Conservation (phyloP, 2,329 filamentous ascomycete species). For the Fusarium sacchari region DNA sequence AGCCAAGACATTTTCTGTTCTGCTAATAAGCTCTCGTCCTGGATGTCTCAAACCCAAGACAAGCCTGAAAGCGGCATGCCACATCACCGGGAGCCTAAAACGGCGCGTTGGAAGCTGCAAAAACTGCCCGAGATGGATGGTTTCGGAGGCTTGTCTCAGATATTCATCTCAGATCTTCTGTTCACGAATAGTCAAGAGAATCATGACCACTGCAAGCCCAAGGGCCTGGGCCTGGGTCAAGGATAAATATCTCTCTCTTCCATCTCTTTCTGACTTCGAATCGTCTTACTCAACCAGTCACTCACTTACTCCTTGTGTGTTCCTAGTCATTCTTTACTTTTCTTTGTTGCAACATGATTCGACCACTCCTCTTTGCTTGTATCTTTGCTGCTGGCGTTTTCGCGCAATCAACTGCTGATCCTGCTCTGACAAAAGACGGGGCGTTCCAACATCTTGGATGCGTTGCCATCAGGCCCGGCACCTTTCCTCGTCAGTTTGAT, state of each 20-base stretch:
- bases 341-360: conserved; percentile 20
- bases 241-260: conserved; percentile 15
- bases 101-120: not conserved
- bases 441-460: conserved; percentile 26
- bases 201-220: not conserved
- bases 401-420: conserved; percentile 26
- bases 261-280: not conserved
- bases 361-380: conserved; percentile 10
- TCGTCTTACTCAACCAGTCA: not conserved
- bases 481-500: conserved; percentile 26
- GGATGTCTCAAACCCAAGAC: conserved; percentile 3
- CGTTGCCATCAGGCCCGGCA: conserved; percentile 23
- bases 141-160: conserved; percentile 15
- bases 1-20: not conserved
- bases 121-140: not conserved
- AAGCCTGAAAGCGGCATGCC: conserved; percentile 2
- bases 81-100: not conserved
- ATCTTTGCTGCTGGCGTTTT: conserved; percentile 13
- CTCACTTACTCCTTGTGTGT: conserved; percentile 22
- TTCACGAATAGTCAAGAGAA: not conserved
- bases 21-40: not conserved
- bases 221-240: not conserved
- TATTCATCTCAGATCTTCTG: not conserved
- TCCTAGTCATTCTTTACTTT: conserved; percentile 30
- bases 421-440: conserved; percentile 7